Base-by-base conservation (phyloP, 225 moss, liverwort and hornwort species). In the Straminergon stramineum region DNA sequence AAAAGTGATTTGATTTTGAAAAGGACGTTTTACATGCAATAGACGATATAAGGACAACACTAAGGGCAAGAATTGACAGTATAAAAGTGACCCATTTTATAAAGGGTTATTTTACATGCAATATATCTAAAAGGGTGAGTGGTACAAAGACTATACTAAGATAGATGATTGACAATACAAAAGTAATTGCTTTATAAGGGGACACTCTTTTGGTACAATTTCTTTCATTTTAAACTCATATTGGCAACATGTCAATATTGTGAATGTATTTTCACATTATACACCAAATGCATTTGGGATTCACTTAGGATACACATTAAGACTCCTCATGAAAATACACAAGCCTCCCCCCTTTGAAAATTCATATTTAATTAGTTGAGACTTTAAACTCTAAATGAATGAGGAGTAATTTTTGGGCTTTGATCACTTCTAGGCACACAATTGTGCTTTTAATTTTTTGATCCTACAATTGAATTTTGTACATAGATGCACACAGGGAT, bases 131-230 rank as follows among this genome's bases (percentile, higher is more conserved):
- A 13, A 45, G 0, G 7, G 5, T 35, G 53, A 77, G 5, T 13
- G 9, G 9, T 23, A 23, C 1, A 22, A 34, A 0, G 32, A 75
- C 5, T 34, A 5, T 2, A 55, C 1, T 13, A 15, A 55, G 3
- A 5, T 8, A 3, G 0, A 15, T 0, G 3, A 37, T 24, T 23
- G 5, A 35, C 1, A 55, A 23, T 23, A 14, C 1, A 1, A 2
- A 56, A 79, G 6, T 24, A 5, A 56, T 16, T 57, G 10, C 11
- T 26, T 78, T 37, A 2, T 9, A 26, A 57, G 1, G 6, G 1
- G 2, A 79, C 4, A 37, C 0, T 15, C 6, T 6, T 56, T 56
- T 8, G 26, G 9, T 57, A n/a, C 4, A 26, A 16, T 37, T 26
- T 79, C 0, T 15, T 55, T 53, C 15, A 55, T 21, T 37, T 15